Evolutionary conservation across 139 green algal species (phyloP), one percentile per base, ranked within the genome.

Genomic region (Coelastrella sp.): DNA sequence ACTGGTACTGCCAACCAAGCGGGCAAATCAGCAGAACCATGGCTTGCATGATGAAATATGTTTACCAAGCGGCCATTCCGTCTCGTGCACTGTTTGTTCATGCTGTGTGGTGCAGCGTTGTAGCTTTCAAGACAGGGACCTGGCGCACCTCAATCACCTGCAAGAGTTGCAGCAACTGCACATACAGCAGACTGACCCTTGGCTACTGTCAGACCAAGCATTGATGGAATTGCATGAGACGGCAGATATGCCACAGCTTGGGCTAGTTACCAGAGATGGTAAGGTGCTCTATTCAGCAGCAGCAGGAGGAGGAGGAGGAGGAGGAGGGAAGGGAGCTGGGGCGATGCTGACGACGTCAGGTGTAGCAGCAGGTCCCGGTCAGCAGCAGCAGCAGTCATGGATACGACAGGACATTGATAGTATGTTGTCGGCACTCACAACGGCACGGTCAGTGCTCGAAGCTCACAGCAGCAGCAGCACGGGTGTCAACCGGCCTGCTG

Each of bases 111-210:
- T 77, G 58, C 74, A 59, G 74, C 7, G 22, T 23, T 80, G 74
- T 80, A 57, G 19, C 22, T 6, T 87, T 3, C 13, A 61, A 14
- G 83, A 73, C 16, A 47, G 17, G 20, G 66, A 80, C 68, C 14
- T 88, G 68, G 4, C 7, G 60, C 19, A 14, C 19, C 83, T 88
- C 10, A n/a, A 56, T 8, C 5, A 20, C 2, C 54, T 80, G 68
- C 47, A 71, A 10, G 66, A 88, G 54, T 57, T 88, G 54, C 66
- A 88, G 54, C 47, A 68, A 68, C 83, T 88, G 68, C 83, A 88
- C 7, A n/a, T 75, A 8, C 7, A 65, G 3, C 7, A 56, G 7
- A 13, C 22, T 7, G 83, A 88, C n/a, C 66, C 66, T 8, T 88
- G 83, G 83, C 47, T 88, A 7, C 65, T 88, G 68, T 80, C 66